A percentile compares a stretch with the other conserved stretches of the same genome.
phyloP scores from a whole-genome alignment of 306 rosid species.

The Pyrus bretschneideri region DNA sequence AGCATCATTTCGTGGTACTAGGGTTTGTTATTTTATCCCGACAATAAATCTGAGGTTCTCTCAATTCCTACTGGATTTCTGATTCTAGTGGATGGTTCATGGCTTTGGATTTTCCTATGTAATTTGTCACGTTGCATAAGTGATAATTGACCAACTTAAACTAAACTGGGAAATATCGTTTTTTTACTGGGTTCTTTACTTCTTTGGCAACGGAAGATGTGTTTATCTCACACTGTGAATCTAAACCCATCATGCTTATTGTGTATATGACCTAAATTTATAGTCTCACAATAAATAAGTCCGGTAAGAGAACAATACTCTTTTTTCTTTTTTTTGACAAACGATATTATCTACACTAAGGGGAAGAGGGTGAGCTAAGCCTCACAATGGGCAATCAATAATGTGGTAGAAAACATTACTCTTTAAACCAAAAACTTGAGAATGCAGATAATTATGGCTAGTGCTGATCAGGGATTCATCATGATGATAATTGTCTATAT shows the following conservation, averaged over 20 bases:
- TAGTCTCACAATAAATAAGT: no score
- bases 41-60: background rate
- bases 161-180: background rate
- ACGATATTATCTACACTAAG: no score
- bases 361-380: accelerated
- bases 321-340: no score
- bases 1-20: no score
- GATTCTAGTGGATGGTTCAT: no score
- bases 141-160: background rate
- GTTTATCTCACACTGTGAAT: no score
- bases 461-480: background rate
- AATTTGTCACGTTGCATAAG: background rate
- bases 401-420: no score
- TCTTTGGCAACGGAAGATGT: background rate
- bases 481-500: background rate
- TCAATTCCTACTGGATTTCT: no score
- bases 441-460: background rate
- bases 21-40: background rate
- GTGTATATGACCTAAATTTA: background rate
- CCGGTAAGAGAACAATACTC: no score
- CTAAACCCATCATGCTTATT: background rate
- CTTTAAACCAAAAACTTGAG: no score
- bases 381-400: no score
- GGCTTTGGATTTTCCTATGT: background rate
- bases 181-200: background rate